Conservation (phyloP, 2,329 filamentous ascomycete genomes). For the Ophiosphaerella korrae region DNA sequence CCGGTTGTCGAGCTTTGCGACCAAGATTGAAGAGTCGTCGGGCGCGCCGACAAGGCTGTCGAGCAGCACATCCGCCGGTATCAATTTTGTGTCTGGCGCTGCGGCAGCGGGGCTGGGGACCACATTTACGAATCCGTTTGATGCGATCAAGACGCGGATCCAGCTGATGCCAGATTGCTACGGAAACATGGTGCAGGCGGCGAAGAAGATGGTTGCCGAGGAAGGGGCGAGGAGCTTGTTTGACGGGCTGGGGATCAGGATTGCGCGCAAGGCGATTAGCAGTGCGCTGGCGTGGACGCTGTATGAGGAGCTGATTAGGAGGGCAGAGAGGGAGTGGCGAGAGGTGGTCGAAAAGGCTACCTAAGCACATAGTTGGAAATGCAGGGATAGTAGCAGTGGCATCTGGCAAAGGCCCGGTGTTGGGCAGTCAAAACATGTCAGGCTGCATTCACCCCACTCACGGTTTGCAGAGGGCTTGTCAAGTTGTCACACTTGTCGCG, state of each 20-base stretch:
- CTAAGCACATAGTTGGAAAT: too few relatives aligned
- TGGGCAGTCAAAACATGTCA: slow-evolving; percentile 17
- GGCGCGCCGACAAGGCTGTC: slow-evolving; percentile 30
- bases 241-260: slow-evolving; percentile 82
- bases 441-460: slow-evolving; percentile 10
- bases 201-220: slow-evolving; percentile 75
- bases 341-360: slow-evolving; percentile 29
- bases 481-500: slow-evolving; percentile 2
- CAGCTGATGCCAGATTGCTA: slow-evolving; percentile 87
- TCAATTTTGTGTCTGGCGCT: slow-evolving; percentile 86
- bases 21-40: slow-evolving; percentile 34
- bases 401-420: slow-evolving; percentile 7
- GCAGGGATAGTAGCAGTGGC: not conserved
- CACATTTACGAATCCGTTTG: slow-evolving; percentile 91
- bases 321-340: slow-evolving; percentile 60
- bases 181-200: slow-evolving; percentile 79
- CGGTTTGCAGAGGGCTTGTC: slow-evolving; percentile 4
- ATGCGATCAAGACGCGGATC: slow-evolving; percentile 92
- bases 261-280: slow-evolving; percentile 89
- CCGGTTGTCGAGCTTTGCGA: slow-evolving; percentile 53
- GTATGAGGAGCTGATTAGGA: slow-evolving; percentile 88
- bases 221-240: slow-evolving; percentile 82
- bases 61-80: slow-evolving; percentile 60
- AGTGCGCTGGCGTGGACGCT: slow-evolving; percentile 96
- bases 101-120: slow-evolving; percentile 83